Percentiles rank a stretch among this genome's conserved stretches.
phyloP scores from a whole-genome alignment of 2,329 filamentous ascomycete species.

The Fusarium sublunatum region DNA sequence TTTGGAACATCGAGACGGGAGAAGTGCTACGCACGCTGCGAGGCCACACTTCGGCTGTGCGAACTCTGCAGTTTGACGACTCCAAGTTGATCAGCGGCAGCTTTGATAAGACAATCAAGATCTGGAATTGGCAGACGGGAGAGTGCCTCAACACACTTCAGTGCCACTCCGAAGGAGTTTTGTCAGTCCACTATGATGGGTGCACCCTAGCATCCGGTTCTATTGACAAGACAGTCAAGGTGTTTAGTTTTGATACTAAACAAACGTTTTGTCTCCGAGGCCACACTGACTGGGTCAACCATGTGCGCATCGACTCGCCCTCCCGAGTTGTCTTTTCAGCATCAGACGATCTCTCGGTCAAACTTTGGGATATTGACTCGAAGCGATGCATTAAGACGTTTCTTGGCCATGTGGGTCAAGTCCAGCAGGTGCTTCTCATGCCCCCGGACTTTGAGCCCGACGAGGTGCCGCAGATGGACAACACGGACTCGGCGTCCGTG shows the following conservation, averaged over 20 bases:
- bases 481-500: slow-evolving; percentile 66
- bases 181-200: slow-evolving; percentile 87
- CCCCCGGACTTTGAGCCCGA: slow-evolving; percentile 92
- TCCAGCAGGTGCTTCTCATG: slow-evolving; percentile 89
- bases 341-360: slow-evolving; percentile 91
- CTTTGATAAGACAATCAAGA: slow-evolving; percentile 85
- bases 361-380: slow-evolving; percentile 92
- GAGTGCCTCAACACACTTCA: slow-evolving; percentile 84
- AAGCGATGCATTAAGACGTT: slow-evolving; percentile 81
- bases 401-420: slow-evolving; percentile 91
- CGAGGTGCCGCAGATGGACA: slow-evolving; percentile 63
- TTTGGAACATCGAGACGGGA: slow-evolving; percentile 93
- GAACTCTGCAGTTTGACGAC: slow-evolving; percentile 93
- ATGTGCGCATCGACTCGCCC: slow-evolving; percentile 84
- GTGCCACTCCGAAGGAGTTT: slow-evolving; percentile 83
- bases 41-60: slow-evolving; percentile 85
- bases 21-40: slow-evolving; percentile 84
- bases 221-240: slow-evolving; percentile 87
- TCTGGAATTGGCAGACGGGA: slow-evolving; percentile 98
- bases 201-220: slow-evolving; percentile 89
- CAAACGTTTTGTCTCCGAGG: slow-evolving; percentile 83
- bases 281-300: slow-evolving; percentile 95
- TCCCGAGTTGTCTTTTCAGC: slow-evolving; percentile 91
- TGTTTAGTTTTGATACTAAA: slow-evolving; percentile 91
- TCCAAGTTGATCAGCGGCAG: slow-evolving; percentile 91